phyloP scores from a whole-genome alignment of 371 early-diverging fungal species.

The Cladochytrium tenue region DNA sequence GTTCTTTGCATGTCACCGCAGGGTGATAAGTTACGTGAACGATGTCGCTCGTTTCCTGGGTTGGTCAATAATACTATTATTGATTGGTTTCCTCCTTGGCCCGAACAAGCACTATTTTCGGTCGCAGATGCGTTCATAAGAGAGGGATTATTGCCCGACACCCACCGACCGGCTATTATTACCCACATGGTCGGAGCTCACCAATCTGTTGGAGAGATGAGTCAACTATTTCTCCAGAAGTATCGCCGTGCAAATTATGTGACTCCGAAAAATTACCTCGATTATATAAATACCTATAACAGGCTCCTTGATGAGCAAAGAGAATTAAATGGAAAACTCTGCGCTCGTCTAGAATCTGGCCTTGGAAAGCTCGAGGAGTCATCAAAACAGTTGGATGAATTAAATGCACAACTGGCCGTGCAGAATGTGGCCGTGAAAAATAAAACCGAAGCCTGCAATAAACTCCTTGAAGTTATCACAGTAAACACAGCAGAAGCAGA shows the following conservation, averaged over 20 bases:
- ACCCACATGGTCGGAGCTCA: constrained; percentile 63
- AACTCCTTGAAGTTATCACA: constrained; percentile 61
- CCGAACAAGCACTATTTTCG: constrained; percentile 60
- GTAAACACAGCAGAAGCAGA: constrained; percentile 57
- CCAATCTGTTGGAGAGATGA: constrained; percentile 48
- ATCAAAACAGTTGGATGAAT: constrained; percentile 53
- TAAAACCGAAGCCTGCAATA: constrained; percentile 62
- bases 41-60: constrained; percentile 63
- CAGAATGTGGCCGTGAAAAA: constrained; percentile 62
- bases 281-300: constrained; percentile 60
- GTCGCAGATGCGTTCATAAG: constrained; percentile 59
- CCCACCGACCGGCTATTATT: constrained; percentile 46
- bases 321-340: constrained; percentile 51
- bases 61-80: constrained; percentile 64
- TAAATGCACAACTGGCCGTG: constrained; percentile 59
- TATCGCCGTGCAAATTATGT: constrained; percentile 61
- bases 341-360: constrained; percentile 57
- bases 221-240: constrained; percentile 50
- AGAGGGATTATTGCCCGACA: constrained; percentile 42
- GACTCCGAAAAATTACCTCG: constrained; percentile 63
- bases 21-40: constrained; percentile 60
- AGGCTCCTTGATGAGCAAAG: constrained; percentile 53
- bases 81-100: constrained; percentile 68
- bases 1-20: constrained; percentile 65
- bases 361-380: constrained; percentile 60